phyloP scores from a whole-genome alignment of 2,329 filamentous ascomycete species.

The Colletotrichum nymphaeae region DNA sequence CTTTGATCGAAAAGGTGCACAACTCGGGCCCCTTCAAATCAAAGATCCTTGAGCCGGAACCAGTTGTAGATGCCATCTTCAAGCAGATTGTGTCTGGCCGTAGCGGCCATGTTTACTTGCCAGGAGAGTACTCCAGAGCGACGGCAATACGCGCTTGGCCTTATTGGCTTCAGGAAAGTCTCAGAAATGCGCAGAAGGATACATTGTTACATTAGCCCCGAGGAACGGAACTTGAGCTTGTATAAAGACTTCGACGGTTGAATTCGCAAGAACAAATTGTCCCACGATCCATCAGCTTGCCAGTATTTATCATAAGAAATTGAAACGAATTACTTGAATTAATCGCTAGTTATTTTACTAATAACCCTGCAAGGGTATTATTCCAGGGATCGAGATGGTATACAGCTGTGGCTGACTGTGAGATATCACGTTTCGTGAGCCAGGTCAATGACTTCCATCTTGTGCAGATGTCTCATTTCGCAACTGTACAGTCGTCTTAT shows the following conservation, averaged over 20 bases:
- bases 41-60: slow-evolving; percentile 16
- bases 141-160: slow-evolving; percentile 4
- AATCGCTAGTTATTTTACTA: background rate
- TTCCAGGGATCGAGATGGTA: background rate
- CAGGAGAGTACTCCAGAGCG: background rate
- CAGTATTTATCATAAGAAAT: background rate
- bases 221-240: background rate
- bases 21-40: slow-evolving; percentile 11
- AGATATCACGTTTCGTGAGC: background rate
- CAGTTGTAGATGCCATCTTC: slow-evolving; percentile 19
- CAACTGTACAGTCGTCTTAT: slow-evolving; percentile 30
- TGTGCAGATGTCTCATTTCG: slow-evolving; percentile 25
- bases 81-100: slow-evolving; percentile 25
- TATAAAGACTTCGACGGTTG: background rate
- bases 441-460: background rate
- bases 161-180: background rate
- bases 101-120: slow-evolving; percentile 25
- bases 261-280: background rate
- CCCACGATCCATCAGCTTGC: background rate
- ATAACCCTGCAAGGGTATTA: too few species aligned
- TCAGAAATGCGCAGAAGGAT: slow-evolving; percentile 12
- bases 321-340: background rate
- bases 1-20: slow-evolving; percentile 19
- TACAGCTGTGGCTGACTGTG: background rate
- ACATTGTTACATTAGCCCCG: background rate